Evolutionary conservation across 2,329 filamentous ascomycete genomes (phyloP), one percentile per base, ranked within the genome.

Genomic region (Ceratocystis smalleyi): DNA sequence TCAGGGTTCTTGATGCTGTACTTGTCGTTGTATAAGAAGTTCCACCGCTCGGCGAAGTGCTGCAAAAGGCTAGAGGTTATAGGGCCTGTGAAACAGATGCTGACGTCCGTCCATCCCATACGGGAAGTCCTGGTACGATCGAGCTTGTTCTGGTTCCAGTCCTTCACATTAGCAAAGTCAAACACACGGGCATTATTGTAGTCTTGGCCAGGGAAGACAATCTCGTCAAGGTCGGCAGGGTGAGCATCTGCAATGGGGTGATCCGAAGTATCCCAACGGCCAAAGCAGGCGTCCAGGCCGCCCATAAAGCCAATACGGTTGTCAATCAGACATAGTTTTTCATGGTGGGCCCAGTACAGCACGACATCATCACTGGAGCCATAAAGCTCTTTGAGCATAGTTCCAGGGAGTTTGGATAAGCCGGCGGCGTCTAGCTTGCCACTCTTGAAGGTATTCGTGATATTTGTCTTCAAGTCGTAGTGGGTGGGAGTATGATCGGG

Each of bases 21-120:
- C 73, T 96, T 96, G 62, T 87, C 83, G 65, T 84, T 80, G 68
- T 84, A 95, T 68, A 96, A 91, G 72, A 89, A 95, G 75, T 96
- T 96, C 90, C 91, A 96, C 69, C 91, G 79, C 71, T 95, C 87
- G 1, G 84, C 80, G 70, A 96, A 96, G 72, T 96, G 90, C 4
- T 82, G 80, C 40, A 84, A 78, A 40, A 96, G 77, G 72, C 88
- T 90, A 67, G 86, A 78, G 0, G 92, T 85, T 8, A 89, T 86
- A 0, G 85, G 85, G 0, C 91, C 91, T 15, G 80, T 80, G 65
- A 96, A 73, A 69, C 84, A 90, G 64, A 96, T 78, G 10, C 87
- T 85, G 66, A 96, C 82, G 73, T 96, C 91, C 15, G 88, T 89
- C 91, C 91, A 96, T 22, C 91, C 91, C 90, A 96, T 96, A 66